Evolutionary conservation across 148 eudicot species (phyloP).

Genomic region (Rhododendron henanense): DNA sequence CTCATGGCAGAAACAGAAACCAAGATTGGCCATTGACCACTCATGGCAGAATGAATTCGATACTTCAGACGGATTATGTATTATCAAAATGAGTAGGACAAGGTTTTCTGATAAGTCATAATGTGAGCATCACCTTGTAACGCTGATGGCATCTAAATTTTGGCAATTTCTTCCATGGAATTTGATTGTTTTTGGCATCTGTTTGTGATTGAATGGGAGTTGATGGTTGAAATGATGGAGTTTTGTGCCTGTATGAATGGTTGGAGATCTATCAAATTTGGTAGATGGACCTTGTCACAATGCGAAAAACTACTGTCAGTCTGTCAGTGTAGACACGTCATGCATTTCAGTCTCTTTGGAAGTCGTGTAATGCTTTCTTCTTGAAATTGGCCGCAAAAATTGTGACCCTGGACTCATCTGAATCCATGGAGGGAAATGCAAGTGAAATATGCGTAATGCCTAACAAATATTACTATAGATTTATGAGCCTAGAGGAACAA

Average conservation of each 20-base stretch:
- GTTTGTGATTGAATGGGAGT: not conserved
- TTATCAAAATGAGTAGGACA: not conserved
- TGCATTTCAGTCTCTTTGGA: not conserved
- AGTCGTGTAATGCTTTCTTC: not conserved
- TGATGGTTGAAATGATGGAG: not conserved
- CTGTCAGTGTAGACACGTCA: not conserved
- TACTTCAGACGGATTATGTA: not conserved
- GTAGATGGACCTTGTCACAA: not conserved
- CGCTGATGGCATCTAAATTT: not conserved
- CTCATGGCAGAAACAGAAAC: not conserved
- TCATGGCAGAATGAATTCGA: not conserved
- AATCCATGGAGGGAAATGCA: not conserved
- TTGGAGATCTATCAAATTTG: not conserved
- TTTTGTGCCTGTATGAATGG: not conserved
- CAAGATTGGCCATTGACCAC: not conserved
- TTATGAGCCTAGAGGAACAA: not conserved
- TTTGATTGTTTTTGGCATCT: not conserved
- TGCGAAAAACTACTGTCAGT: not conserved
- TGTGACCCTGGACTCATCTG: not conserved
- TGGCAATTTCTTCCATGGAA: not conserved
- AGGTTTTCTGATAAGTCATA: not conserved
- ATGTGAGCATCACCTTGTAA: conserved; percentile 2
- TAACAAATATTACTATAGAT: not conserved
- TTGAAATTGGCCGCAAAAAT: not conserved
- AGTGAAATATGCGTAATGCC: not conserved